Percentiles rank a stretch among this genome's conserved stretches.
These are phyloP conservation scores for Aspergillus indologenus DNA, from an alignment of 495 filamentous ascomycete species.

Conservation along the genomic window DNA sequence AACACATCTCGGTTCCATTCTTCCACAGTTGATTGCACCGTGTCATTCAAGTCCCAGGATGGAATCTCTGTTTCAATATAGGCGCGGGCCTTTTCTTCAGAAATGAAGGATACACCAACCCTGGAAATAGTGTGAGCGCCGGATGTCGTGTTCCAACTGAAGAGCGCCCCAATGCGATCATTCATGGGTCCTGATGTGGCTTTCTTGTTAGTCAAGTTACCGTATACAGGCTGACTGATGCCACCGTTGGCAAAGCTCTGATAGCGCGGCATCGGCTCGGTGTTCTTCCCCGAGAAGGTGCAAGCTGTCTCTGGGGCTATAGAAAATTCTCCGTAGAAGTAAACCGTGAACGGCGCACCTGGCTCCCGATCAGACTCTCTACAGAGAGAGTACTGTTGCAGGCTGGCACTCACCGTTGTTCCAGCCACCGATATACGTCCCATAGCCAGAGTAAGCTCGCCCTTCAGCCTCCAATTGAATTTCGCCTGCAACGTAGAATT, in stretches of 20 bases:
- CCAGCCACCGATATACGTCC: slow-evolving; percentile 58
- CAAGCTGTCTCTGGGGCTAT: slow-evolving; percentile 33
- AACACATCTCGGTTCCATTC: slow-evolving; percentile 63
- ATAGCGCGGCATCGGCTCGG: slow-evolving; percentile 33
- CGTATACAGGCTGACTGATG: slow-evolving; percentile 24
- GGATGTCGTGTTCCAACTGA: slow-evolving; percentile 30
- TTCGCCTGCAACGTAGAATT: slow-evolving; percentile 58
- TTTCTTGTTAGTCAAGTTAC: slow-evolving; percentile 22
- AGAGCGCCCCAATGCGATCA: slow-evolving; percentile 33
- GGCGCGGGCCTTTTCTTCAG: slow-evolving; percentile 26
- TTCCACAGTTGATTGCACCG: slow-evolving; percentile 46
- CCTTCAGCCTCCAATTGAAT: slow-evolving; percentile 49
- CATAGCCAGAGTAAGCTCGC: slow-evolving; percentile 54
- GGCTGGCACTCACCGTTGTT: slow-evolving; percentile 46
- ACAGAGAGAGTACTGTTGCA: background rate
- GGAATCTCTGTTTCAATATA: slow-evolving; percentile 63
- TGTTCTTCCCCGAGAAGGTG: slow-evolving; percentile 53
- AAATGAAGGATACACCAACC: slow-evolving; percentile 58
- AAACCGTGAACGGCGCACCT: slow-evolving; percentile 59
- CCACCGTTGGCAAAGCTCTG: slow-evolving; percentile 30
- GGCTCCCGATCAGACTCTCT: slow-evolving; percentile 20
- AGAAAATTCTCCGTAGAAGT: slow-evolving; percentile 64
- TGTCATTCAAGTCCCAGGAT: slow-evolving; percentile 42
- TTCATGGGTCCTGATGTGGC: slow-evolving; percentile 36
- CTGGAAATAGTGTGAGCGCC: slow-evolving; percentile 48